Conservation (phyloP, 2,329 filamentous ascomycete genomes). For the Alternaria ventricosa region DNA sequence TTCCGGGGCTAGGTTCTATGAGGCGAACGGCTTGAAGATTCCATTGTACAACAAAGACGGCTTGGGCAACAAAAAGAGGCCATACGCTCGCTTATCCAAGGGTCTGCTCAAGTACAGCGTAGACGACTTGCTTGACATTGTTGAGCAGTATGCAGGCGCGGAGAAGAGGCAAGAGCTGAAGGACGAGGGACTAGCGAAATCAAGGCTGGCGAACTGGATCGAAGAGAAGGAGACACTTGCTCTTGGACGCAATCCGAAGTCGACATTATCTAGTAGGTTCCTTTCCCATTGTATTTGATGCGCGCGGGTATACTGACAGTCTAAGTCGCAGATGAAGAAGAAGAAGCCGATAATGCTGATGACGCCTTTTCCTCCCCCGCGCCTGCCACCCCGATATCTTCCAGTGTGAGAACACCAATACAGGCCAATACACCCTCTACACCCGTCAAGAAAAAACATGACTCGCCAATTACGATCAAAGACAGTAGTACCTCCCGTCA, state of each 20-base stretch:
- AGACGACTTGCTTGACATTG: conserved; percentile 13
- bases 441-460: background rate
- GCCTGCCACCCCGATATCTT: background rate
- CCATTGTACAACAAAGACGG: conserved; percentile 13
- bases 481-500: background rate
- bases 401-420: background rate
- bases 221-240: conserved; percentile 28
- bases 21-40: conserved; percentile 17
- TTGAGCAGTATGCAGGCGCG: conserved; percentile 19
- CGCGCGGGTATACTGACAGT: background rate
- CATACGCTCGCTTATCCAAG: conserved; percentile 15
- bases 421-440: background rate
- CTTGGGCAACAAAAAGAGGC: conserved; percentile 4
- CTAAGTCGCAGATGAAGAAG: background rate
- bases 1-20: conserved; percentile 5
- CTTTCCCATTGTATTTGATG: background rate
- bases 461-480: background rate
- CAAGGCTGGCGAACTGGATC: conserved; percentile 25
- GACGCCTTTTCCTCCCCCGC: background rate
- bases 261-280: conserved; percentile 5
- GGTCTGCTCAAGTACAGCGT: conserved; percentile 8
- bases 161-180: conserved; percentile 17
- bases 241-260: conserved; percentile 19
- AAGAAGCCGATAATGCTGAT: background rate
- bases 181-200: conserved; percentile 3